Evolutionary conservation across 441 rosid species (phyloP), one percentile per base, ranked within the genome.

Genomic region (Croton laevigatus): DNA sequence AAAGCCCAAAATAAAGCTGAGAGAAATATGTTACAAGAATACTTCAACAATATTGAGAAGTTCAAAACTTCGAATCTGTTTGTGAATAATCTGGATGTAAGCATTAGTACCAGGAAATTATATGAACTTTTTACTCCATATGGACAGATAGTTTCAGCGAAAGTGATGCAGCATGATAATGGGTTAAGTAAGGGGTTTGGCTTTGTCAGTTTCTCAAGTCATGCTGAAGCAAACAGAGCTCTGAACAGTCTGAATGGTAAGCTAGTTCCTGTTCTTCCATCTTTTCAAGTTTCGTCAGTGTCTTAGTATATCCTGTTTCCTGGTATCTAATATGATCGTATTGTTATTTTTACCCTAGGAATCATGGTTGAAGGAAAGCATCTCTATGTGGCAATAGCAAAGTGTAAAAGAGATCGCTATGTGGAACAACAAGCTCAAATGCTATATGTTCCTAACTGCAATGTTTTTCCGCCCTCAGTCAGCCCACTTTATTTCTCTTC

Each of bases 121-220:
- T 71, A 59, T 55, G 79, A 83, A 34, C 40, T 79, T 53, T 91
- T 91, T 63, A 71, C 86, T 57, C 27, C 66, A 55, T 84, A 65
- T 70, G 95, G 97, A 69, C 4, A 32, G 36, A 73, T 91, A 78
- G 75, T 76, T 65, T 86, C 88, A 5, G 86, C 80, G 49, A 89
- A 73, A 80, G 87, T 89, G 75, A 83, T 79, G 81, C 70, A 84
- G 63, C 23, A 77, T 66, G 82, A 78, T 42, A 73, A 73, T 60
- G 91, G 97, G 38, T 55, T n/a, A 37, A 89, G 90, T 71, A 88
- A 79, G 73, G 86, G 87, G 52, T 89, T 83, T 75, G 97, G 95
- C 51, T 91, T 89, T 74, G 96, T 91, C 45, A 79, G 87, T 70
- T 89, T 85, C 82, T 83, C 91, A 71, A 76, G 74, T 57, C 70